Conservation (phyloP, 169 alveolate species). For the Cryptosporidium baileyi region DNA sequence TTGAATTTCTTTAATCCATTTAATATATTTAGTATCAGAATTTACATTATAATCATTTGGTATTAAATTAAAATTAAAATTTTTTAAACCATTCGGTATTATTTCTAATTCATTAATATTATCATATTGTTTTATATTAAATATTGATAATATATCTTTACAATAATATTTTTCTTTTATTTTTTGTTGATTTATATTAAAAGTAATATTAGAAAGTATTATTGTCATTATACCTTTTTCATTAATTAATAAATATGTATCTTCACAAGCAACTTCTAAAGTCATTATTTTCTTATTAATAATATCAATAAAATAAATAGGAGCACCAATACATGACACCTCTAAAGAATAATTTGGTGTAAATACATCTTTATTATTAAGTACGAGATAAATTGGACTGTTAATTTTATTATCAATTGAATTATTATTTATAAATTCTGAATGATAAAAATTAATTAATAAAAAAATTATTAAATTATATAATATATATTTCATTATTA, state of each 20-base stretch:
- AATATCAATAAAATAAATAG: constrained; percentile 1
- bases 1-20: background rate
- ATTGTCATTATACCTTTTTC: background rate
- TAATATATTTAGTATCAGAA: constrained; percentile 1
- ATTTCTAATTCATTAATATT: background rate
- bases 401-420: background rate
- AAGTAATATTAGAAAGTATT: background rate
- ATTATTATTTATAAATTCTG: too few species aligned
- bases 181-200: background rate
- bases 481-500: too few species aligned
- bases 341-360: constrained; percentile 44
- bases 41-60: constrained; percentile 1
- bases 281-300: constrained; percentile 22
- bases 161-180: background rate
- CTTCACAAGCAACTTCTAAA: background rate
- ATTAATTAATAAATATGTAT: constrained; percentile 11
- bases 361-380: background rate
- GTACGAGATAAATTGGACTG: background rate
- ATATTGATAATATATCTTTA: background rate
- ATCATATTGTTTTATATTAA: background rate
- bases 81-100: background rate
- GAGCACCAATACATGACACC: background rate
- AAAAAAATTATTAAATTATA: too few species aligned
- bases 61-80: background rate
- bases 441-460: too few species aligned